Base-by-base conservation (phyloP, 139 green algal species). In the Mesostigma viride region DNA sequence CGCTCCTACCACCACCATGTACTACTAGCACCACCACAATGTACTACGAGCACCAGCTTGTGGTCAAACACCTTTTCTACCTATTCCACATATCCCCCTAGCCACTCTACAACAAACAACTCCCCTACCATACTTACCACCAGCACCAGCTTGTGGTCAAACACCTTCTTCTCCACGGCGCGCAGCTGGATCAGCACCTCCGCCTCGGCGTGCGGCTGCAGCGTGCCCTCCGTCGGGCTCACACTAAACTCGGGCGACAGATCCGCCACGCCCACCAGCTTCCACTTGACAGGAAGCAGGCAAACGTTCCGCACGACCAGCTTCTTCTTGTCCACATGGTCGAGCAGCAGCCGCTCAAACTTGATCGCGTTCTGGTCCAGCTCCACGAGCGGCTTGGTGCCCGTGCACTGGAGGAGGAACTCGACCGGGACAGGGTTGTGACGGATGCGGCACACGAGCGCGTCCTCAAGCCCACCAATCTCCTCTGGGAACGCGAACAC, bases 231-330 rank as follows among this genome's bases (percentile, higher is more conserved):
- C 26, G 22, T 74, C 32, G 62, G 65, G 30, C 24, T 64, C 4
- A 86, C 60, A 11, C 64, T 76, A 40, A 90, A 74, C 73, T 88
- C 85, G 44, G 67, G 45, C 3, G 82, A 76, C 62, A 89, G 71
- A 14, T 60, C 57, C 1, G 83, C 81, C 3, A 46, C 46, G 3
- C 82, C 81, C 3, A 75, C 64, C 22, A 92, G 73, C 32, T 69
- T 74, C 84, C 84, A 90, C 76, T 86, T 86, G 70, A 87, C 70
- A 5, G 84, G 86, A 63, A 92, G 73, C 68, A 90, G 73, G 11
- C 68, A 78, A 2, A 73, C 74, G 80, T 91, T 91, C 63, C 60
- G 79, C 53, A 91, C 79, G 36, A 69, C 76, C 63, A 91, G 77
- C 35, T 36, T 70, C 56, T 81, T 72, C 31, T 64, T 45, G 47